Evolutionary conservation across 2,329 filamentous ascomycete species (phyloP), one percentile per base, ranked within the genome.

Genomic region (Simplicillium sp.): DNA sequence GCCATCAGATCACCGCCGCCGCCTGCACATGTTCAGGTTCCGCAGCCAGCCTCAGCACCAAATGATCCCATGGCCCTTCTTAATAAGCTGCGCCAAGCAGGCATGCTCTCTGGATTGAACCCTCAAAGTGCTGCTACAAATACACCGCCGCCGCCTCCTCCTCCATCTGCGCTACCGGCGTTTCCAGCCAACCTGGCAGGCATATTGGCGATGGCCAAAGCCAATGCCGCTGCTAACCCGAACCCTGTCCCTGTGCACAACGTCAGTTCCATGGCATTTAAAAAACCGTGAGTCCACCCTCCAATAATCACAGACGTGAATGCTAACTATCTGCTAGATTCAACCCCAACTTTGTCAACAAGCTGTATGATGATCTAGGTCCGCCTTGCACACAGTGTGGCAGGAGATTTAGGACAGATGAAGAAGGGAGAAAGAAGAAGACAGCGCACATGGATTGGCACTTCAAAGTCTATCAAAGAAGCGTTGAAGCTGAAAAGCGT

Each of bases 401-500:
- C 17, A 78, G 89, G 44, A 82, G 92, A 2, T 98, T 98, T 60
- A 75, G 75, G 40, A 76, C 77, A 4, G 85, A 86, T 37, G 77
- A 81, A 11, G 80, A 85, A 48, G 90, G 90, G 11, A 84, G 80
- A 53, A 81, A 82, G 56, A 85, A 84, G 67, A 97, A 97, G 66
- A 86, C 82, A 17, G 80, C 83, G 3, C 92, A 98, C 58, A 82
- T 98, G 70, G 92, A 98, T 62, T 98, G 92, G 92, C 92, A 98
- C 62, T 98, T 98, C 66, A 82, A 84, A 42, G 89, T 90, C 17
- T 90, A 96, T 55, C 84, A 89, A 54, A 82, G 88, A 36, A 87
- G 94, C 63, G 80, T 81, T 3, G 90, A 97, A 51, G 82, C 85
- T 12, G 81, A 87, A 54, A 90, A 87, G 58, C 77, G 87, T 46